These are phyloP conservation scores for Cordyceps cateniannulata DNA, from an alignment of 2,329 filamentous ascomycete genomes.

Conservation along the genomic window DNA sequence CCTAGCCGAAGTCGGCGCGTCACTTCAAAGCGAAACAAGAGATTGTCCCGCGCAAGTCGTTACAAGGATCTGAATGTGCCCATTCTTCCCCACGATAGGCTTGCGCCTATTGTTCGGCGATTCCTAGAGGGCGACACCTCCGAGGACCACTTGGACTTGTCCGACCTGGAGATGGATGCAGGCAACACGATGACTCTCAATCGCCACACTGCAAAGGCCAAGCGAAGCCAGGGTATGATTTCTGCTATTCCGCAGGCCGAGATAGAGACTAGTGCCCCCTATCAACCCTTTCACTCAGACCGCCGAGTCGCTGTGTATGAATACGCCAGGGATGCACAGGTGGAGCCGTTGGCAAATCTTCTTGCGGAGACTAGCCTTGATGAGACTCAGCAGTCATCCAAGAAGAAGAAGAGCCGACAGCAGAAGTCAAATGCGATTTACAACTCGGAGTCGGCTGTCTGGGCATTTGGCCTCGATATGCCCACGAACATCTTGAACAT, in stretches of 20 bases:
- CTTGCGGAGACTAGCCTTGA: constrained; percentile 37
- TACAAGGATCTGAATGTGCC: constrained; percentile 63
- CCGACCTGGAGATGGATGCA: constrained; percentile 46
- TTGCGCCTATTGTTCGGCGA: constrained; percentile 50
- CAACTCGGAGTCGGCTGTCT: constrained; percentile 26
- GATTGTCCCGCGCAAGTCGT: constrained; percentile 48
- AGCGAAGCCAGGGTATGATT: constrained; percentile 42
- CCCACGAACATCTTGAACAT: constrained; percentile 45
- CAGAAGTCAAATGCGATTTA: constrained; percentile 12
- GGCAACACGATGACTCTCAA: constrained; percentile 49
- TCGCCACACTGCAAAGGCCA: constrained; percentile 29
- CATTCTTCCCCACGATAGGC: constrained; percentile 50
- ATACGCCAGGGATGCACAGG: constrained; percentile 37
- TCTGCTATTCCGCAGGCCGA: constrained; percentile 70
- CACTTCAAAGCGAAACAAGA: constrained; percentile 46
- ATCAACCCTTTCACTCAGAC: constrained; percentile 94
- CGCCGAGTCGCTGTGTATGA: constrained; percentile 72
- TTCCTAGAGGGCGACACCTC: constrained; percentile 44
- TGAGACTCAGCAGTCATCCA: constrained; percentile 29
- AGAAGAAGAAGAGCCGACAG: constrained; percentile 31
- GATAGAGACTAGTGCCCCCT: constrained; percentile 92
- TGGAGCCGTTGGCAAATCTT: constrained; percentile 32
- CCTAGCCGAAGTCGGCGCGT: constrained; percentile 50
- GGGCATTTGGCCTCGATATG: constrained; percentile 57
- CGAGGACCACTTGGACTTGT: constrained; percentile 49